Evolutionary conservation across 2,329 filamentous ascomycete genomes (phyloP).

Genomic region (Calonectria ilicicola): DNA sequence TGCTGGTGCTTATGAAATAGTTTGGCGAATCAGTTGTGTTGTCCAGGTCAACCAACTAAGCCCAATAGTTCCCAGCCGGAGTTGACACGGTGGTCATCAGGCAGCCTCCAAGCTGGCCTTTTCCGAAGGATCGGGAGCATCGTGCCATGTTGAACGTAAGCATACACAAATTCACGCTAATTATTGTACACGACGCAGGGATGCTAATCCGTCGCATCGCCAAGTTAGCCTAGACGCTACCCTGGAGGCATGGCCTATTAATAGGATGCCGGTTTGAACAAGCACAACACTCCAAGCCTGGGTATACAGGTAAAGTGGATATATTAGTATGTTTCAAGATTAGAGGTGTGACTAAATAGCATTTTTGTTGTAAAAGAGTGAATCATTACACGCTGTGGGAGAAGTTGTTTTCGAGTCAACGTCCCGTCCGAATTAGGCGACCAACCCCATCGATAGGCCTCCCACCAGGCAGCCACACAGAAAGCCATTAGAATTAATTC

Average conservation of each 20-base stretch:
- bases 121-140: neutral
- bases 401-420: neutral
- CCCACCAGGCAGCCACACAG: neutral
- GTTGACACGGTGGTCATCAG: conserved; percentile 2
- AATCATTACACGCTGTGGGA: neutral
- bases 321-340: too few species aligned
- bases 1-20: too few species aligned
- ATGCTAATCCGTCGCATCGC: neutral
- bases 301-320: too few species aligned
- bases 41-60: neutral
- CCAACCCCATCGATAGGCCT: neutral
- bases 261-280: too few species aligned
- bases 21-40: neutral
- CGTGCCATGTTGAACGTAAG: neutral
- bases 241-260: neutral
- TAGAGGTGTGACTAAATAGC: neutral
- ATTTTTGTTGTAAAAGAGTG: neutral
- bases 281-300: too few species aligned
- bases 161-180: neutral
- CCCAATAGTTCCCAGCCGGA: neutral
- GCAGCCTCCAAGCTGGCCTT: neutral
- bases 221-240: neutral
- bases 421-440: neutral
- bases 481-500: neutral
- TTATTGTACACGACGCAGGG: neutral